phyloP scores from a whole-genome alignment of 805 yeast species.

The Yarrowia deformans region DNA sequence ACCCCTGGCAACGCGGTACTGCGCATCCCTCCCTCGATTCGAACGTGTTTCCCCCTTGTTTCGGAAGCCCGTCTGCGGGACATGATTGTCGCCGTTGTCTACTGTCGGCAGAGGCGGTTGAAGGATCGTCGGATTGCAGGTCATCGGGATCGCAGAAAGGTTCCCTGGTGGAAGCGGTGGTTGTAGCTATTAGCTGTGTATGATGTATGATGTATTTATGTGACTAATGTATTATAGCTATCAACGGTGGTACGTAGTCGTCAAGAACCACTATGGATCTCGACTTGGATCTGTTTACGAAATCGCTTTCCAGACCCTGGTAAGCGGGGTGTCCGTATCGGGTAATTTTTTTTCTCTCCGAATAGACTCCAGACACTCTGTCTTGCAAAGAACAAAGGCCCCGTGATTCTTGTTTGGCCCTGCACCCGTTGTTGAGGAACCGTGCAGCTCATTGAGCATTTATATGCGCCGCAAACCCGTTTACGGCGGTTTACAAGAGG shows the following conservation, averaged over 20 bases:
- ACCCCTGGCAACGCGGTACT: conserved; percentile 23
- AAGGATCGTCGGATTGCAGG: conserved; percentile 12
- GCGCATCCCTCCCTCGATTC: conserved; percentile 5
- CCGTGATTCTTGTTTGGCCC: not conserved
- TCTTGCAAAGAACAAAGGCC: not conserved
- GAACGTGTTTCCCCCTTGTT: conserved; percentile 22
- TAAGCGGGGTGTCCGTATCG: not conserved
- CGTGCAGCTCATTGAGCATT: not conserved
- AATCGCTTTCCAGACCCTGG: not conserved
- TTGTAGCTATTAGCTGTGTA: not conserved
- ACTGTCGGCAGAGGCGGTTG: conserved; percentile 9
- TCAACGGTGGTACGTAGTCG: no score
- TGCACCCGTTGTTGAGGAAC: not conserved
- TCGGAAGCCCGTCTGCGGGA: conserved; percentile 14
- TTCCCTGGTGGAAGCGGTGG: not conserved
- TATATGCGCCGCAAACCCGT: not conserved
- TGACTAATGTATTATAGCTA: not conserved
- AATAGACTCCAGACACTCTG: not conserved
- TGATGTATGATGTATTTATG: not conserved
- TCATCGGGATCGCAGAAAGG: not conserved
- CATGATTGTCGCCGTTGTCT: conserved; percentile 10
- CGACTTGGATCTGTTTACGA: not conserved
- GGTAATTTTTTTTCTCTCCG: not conserved
- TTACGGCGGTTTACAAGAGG: not conserved
- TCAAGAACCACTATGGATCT: no score